phyloP scores from a whole-genome alignment of 2,329 filamentous ascomycete species.

The Penicillium sp. region DNA sequence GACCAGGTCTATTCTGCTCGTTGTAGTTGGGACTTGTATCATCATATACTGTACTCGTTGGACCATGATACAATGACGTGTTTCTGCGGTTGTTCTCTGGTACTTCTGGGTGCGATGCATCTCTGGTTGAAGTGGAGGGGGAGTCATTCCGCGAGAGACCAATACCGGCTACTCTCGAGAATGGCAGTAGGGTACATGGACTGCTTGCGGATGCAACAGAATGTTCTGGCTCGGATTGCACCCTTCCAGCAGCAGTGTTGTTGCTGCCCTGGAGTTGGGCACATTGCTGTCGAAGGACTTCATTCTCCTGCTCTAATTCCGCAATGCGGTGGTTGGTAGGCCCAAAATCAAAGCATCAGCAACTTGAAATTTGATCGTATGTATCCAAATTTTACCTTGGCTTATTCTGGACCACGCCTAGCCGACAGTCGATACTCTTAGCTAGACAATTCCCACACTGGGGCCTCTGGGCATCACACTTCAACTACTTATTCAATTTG shows the following conservation, averaged over 20 bases:
- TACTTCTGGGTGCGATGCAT: slow-evolving; percentile 18
- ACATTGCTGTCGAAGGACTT: slow-evolving; percentile 19
- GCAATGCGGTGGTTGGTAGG: slow-evolving; percentile 30
- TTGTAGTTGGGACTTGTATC: slow-evolving; percentile 14
- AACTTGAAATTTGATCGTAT: not conserved
- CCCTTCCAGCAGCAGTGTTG: not conserved
- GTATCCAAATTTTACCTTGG: slow-evolving; percentile 16
- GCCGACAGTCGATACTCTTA: slow-evolving; percentile 47
- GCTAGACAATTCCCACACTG: slow-evolving; percentile 48
- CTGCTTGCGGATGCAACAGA: slow-evolving; percentile 8
- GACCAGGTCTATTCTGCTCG: slow-evolving; percentile 1
- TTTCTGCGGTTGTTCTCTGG: slow-evolving; percentile 19
- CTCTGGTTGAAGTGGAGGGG: slow-evolving; percentile 6
- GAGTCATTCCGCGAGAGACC: slow-evolving; percentile 10
- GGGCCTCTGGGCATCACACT: slow-evolving; percentile 49
- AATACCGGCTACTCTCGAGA: not conserved
- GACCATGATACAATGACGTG: slow-evolving; percentile 22
- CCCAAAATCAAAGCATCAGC: slow-evolving; percentile 4
- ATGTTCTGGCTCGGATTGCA: slow-evolving; percentile 2
- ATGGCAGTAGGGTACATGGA: not conserved
- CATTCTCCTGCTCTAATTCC: slow-evolving; percentile 26
- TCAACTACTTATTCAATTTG: slow-evolving; percentile 40
- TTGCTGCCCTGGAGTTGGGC: slow-evolving; percentile 1
- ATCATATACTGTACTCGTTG: slow-evolving; percentile 26
- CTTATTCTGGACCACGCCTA: slow-evolving; percentile 37